Evolutionary conservation across 2,329 filamentous ascomycete species (phyloP).

Genomic region (Ophiostoma ips): DNA sequence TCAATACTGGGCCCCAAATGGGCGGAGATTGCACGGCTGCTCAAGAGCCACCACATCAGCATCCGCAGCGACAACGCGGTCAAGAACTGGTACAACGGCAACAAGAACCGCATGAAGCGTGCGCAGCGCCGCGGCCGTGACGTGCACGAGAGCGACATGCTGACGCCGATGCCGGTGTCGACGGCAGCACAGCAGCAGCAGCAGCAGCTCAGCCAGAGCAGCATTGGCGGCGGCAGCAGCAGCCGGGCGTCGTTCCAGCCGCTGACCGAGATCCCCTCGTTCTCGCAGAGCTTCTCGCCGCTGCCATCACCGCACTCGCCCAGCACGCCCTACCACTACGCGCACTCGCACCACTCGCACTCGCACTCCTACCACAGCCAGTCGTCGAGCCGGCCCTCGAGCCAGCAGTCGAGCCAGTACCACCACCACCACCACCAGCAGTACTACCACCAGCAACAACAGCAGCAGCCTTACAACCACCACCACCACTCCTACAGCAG

Average conservation of each 20-base stretch:
- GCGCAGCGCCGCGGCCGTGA: conserved; percentile 23
- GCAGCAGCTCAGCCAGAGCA: conserved; percentile 10
- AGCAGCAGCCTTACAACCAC: background rate
- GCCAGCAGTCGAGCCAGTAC: background rate
- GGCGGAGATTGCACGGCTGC: conserved; percentile 77
- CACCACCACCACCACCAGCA: background rate
- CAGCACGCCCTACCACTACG: background rate
- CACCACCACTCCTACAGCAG: too few species aligned
- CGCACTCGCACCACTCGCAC: background rate
- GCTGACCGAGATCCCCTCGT: background rate
- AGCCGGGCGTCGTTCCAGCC: conserved; percentile 12
- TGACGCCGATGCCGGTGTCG: background rate
- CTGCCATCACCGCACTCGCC: background rate
- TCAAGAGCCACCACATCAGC: conserved; percentile 29
- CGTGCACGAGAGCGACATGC: background rate
- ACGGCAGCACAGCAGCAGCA: background rate
- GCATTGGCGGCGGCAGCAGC: too few species aligned
- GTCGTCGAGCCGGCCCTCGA: background rate
- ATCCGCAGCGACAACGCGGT: conserved; percentile 89
- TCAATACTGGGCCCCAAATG: conserved; percentile 69
- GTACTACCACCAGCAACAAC: background rate
- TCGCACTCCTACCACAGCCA: background rate
- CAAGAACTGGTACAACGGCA: conserved; percentile 97
- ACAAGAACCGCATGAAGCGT: conserved; percentile 64
- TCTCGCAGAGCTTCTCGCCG: background rate